Evolutionary conservation across 148 eudicot species (phyloP), one percentile per base, ranked within the genome.

Genomic region (Rhododendron williamsianum): DNA sequence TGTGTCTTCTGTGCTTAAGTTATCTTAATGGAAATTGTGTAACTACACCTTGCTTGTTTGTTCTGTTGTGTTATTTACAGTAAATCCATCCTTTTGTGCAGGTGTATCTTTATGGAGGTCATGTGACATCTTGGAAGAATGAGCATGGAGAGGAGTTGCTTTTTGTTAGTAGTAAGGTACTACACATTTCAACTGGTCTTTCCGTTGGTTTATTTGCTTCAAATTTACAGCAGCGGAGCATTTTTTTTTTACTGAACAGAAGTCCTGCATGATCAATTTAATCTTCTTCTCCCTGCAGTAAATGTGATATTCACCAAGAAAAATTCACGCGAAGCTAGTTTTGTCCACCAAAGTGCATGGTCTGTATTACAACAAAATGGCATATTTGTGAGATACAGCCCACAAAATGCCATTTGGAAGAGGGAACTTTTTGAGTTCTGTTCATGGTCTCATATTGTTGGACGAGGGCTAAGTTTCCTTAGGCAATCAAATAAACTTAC

Each of bases 41-140:
- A 85, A 48, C 54, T 38, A 38, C 58, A 27, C 49, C 21, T 80
- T 81, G 72, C 72, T 38, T 15, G 11, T 13, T 11, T 38, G 43
- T 21, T 72, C 76, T 3, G 41, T 43, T 51, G 15, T 79, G 33
- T 27, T 72, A 58, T 78, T 81, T 74, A 74, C 19, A 63, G 45
- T 67, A 15, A 81, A 51, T 23, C 85, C 58, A n/a, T 81, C 56
- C 78, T 85, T 51, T 65, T 85, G 76, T 84, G 54, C 87, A 97
- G 99, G 89, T 97, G 72, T 94, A 94, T 89, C 90, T 95, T 43
- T 95, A 94, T 86, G 99, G 99, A 49, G 98, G 87, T 86, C 98
- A 97, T 10, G 96, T 97, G 84, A 94, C 98, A 73, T 97, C 99
- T 72, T 97, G 99, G 99, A 97, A 94, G 91, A 97, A 97, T 89